A percentile compares a stretch with the other conserved stretches of the same genome.
Conservation (phyloP, 768 basidiomycete genomes). For the Rhodosporidiobolus sp. region DNA sequence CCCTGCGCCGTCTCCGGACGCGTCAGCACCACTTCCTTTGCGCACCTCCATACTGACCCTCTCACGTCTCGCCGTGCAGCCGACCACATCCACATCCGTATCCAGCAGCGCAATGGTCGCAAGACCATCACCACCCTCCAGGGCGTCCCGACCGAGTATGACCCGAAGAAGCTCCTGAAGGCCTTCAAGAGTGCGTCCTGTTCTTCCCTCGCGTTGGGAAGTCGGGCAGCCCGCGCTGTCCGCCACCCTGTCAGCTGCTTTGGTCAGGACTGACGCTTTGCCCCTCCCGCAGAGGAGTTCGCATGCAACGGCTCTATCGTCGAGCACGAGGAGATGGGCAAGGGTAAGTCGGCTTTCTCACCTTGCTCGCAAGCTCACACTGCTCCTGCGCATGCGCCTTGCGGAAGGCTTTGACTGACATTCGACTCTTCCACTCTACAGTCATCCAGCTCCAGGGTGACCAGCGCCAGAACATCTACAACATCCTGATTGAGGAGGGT, state of each 20-base stretch:
- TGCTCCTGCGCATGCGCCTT: neutral
- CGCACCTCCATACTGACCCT: neutral
- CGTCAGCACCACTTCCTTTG: neutral
- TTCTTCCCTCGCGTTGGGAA: neutral
- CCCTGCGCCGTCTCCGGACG: neutral
- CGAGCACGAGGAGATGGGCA: conserved; percentile 89
- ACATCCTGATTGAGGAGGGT: conserved; percentile 80
- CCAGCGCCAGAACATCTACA: conserved; percentile 84
- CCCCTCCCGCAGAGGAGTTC: conserved; percentile 55
- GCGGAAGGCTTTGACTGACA: neutral
- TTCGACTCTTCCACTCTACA: neutral
- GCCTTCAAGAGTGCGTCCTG: conserved; percentile 85
- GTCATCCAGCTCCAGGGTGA: conserved; percentile 99
- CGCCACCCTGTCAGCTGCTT: no score
- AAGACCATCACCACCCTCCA: conserved; percentile 98
- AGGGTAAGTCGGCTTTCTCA: conserved; percentile 47
- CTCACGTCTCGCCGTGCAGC: neutral
- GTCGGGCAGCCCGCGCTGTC: no score
- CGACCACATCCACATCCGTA: conserved; percentile 87
- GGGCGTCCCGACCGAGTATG: conserved; percentile 92
- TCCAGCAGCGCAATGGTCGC: conserved; percentile 98
- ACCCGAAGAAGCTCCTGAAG: conserved; percentile 95
- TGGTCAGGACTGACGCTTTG: no score
- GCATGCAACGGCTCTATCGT: conserved; percentile 81
- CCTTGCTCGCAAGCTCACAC: accelerated